phyloP scores from a whole-genome alignment of 768 basidiomycete genomes.

The Steccherinum ochraceum region DNA sequence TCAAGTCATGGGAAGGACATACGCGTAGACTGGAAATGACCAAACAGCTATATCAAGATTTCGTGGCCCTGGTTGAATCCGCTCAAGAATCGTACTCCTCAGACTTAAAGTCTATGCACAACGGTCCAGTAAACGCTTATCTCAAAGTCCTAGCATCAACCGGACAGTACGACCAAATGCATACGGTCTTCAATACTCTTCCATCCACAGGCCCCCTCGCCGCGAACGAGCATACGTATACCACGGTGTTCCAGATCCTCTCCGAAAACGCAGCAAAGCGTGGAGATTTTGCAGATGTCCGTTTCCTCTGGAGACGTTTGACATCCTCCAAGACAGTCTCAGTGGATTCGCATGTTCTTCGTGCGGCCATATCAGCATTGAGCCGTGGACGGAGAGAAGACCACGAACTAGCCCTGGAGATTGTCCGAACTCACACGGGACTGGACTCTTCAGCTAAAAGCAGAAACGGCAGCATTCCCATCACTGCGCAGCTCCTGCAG shows the following conservation, averaged over 20 bases:
- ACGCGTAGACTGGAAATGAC: conserved; percentile 58
- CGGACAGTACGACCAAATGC: conserved; percentile 56
- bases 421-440: no score
- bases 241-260: conserved; percentile 55
- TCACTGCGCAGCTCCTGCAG: conserved; percentile 27
- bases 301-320: conserved; percentile 64
- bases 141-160: conserved; percentile 60
- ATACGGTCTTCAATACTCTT: conserved; percentile 69
- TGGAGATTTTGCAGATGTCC: conserved; percentile 52
- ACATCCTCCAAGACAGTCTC: conserved; percentile 55
- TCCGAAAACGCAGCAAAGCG: conserved; percentile 21
- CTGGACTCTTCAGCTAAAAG: no score
- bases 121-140: conserved; percentile 51
- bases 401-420: no score
- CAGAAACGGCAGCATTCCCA: no score
- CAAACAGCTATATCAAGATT: conserved; percentile 54
- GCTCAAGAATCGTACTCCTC: conserved; percentile 41
- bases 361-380: conserved; percentile 23
- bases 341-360: no score
- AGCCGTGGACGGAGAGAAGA: conserved; percentile 30
- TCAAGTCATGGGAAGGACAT: conserved; percentile 54
- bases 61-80: conserved; percentile 42
- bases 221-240: conserved; percentile 51
- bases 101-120: conserved; percentile 36
- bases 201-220: conserved; percentile 57